Evolutionary conservation across 495 filamentous ascomycete genomes (phyloP).

Genomic region (Coniosporium apollinis): DNA sequence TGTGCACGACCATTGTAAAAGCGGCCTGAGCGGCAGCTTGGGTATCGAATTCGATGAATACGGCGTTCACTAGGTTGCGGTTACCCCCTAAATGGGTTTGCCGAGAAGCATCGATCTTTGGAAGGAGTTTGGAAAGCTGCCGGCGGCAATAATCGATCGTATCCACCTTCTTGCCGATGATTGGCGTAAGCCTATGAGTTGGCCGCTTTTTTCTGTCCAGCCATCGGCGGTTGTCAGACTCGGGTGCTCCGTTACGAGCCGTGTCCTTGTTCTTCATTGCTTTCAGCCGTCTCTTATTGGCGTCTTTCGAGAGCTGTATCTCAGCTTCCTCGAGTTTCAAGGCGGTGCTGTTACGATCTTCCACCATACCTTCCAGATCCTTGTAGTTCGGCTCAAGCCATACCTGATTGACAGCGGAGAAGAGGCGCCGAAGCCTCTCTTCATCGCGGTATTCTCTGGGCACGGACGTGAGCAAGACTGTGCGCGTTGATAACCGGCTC

Average conservation of each 20-base stretch:
- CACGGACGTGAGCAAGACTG: slow-evolving; percentile 51
- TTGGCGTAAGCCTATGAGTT: slow-evolving; percentile 10
- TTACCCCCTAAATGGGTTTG: slow-evolving; percentile 6
- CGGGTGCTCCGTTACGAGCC: slow-evolving; percentile 4
- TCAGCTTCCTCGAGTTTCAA: slow-evolving; percentile 20
- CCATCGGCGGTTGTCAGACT: neutral
- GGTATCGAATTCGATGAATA: slow-evolving; percentile 20
- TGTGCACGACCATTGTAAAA: slow-evolving; percentile 13
- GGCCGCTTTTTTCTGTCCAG: slow-evolving; percentile 10
- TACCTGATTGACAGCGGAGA: slow-evolving; percentile 40
- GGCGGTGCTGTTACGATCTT: slow-evolving; percentile 11
- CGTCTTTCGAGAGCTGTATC: slow-evolving; percentile 12
- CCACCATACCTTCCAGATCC: slow-evolving; percentile 16
- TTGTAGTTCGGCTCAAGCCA: slow-evolving; percentile 34
- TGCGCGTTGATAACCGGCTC: slow-evolving; percentile 46
- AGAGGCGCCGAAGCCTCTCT: slow-evolving; percentile 38
- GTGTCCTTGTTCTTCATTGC: slow-evolving; percentile 4
- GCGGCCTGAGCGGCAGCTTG: slow-evolving; percentile 20
- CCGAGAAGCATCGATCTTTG: slow-evolving; percentile 5
- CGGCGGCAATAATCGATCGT: slow-evolving; percentile 15
- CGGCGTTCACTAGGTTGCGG: slow-evolving; percentile 8
- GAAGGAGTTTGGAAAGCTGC: slow-evolving; percentile 9
- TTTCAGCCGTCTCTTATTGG: slow-evolving; percentile 7
- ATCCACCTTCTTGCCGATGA: slow-evolving; percentile 19
- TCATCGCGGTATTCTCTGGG: slow-evolving; percentile 30